These are phyloP conservation scores for Microthlaspi erraticum DNA, from an alignment of 345 rosid species.

Conservation along the genomic window DNA sequence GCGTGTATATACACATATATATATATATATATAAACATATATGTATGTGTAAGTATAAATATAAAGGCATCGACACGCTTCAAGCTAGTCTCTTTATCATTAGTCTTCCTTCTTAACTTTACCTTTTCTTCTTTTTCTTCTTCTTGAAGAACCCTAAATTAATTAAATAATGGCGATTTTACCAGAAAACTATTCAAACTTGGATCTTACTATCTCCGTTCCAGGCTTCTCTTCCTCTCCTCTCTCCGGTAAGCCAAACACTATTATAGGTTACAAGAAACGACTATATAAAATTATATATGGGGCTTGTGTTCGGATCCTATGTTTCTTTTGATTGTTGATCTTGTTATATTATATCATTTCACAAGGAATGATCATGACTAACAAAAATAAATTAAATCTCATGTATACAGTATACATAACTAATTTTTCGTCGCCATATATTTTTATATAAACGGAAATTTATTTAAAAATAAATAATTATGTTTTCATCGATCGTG, in stretches of 20 bases:
- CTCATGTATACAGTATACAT: background rate
- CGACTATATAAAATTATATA: background rate
- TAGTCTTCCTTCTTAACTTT: slow-evolving; percentile 42
- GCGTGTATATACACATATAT: slow-evolving; percentile 22
- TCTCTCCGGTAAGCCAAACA: slow-evolving; percentile 52
- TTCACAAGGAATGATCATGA: slow-evolving; percentile 14
- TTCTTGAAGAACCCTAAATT: slow-evolving; percentile 29
- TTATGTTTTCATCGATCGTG: background rate
- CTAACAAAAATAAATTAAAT: slow-evolving; percentile 3
- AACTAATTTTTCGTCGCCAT: background rate
- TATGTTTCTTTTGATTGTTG: slow-evolving; percentile 23
- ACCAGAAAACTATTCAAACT: slow-evolving; percentile 61
- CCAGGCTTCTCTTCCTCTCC: slow-evolving; percentile 77
- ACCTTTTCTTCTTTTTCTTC: slow-evolving; percentile 44
- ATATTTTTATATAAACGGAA: background rate
- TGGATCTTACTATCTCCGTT: slow-evolving; percentile 84
- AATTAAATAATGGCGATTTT: slow-evolving; percentile 57
- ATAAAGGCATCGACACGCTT: slow-evolving; percentile 43
- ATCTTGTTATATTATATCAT: background rate
- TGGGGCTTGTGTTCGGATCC: background rate
- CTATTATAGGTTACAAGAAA: slow-evolving; percentile 10
- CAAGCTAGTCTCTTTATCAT: slow-evolving; percentile 36
- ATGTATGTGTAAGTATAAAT: slow-evolving; percentile 30
- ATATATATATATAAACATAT: background rate
- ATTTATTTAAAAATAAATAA: background rate